These are phyloP conservation scores for Paraleonurus japonicus DNA, from an alignment of 257 asterid species.

Conservation along the genomic window DNA sequence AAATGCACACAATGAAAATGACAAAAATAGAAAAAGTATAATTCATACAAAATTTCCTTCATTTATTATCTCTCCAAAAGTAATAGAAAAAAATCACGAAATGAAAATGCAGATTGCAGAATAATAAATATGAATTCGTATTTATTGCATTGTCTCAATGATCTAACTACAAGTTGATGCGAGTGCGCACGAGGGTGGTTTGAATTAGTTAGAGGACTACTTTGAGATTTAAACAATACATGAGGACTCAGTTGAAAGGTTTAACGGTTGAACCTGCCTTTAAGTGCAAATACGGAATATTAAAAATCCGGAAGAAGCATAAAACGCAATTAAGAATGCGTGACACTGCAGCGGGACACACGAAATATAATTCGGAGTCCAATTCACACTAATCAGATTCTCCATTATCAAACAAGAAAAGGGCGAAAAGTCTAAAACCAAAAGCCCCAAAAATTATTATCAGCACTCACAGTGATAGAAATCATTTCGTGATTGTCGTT, in stretches of 20 bases:
- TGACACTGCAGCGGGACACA: neutral
- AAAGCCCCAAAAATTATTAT: constrained; percentile 16
- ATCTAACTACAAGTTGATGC: neutral
- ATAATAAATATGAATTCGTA: neutral
- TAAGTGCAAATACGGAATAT: neutral
- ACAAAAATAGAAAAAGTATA: no score
- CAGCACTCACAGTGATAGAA: neutral
- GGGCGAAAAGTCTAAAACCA: constrained; percentile 36
- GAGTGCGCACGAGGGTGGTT: neutral
- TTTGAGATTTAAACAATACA: neutral
- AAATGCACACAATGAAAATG: neutral
- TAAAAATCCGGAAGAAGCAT: neutral
- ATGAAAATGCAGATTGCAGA: neutral
- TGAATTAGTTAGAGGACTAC: neutral
- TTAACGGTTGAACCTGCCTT: neutral
- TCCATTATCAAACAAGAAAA: neutral
- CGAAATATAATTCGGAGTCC: neutral
- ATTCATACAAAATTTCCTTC: neutral
- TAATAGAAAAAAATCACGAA: neutral
- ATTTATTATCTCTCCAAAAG: neutral
- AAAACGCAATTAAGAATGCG: neutral
- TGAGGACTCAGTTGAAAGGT: neutral
- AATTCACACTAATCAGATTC: constrained; percentile 3
- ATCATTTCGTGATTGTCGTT: constrained; percentile 10
- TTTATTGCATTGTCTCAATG: neutral